Evolutionary conservation across 2,329 filamentous ascomycete species (phyloP).

Genomic region (Colletotrichum sp.): DNA sequence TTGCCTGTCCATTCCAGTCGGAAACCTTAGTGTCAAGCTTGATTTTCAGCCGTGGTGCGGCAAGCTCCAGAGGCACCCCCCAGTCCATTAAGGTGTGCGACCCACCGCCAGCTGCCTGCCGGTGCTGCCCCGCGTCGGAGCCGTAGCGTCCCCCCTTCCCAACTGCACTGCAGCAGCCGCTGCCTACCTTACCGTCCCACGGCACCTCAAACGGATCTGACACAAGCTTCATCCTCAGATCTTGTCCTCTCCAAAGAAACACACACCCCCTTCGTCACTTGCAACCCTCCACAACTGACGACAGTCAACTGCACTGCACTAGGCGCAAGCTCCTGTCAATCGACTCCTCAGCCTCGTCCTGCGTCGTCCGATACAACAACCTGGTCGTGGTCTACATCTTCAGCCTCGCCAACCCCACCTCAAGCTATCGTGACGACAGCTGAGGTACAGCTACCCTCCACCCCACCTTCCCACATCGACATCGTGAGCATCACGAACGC

Average conservation of each 20-base stretch:
- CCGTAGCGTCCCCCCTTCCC: neutral
- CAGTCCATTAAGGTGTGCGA: neutral
- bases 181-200: neutral
- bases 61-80: neutral
- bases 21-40: neutral
- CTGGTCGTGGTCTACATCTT: neutral
- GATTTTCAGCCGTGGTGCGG: neutral
- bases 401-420: slow-evolving; percentile 16
- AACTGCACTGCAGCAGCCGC: slow-evolving; percentile 1
- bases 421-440: neutral
- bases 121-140: neutral
- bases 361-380: neutral
- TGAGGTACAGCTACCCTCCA: neutral
- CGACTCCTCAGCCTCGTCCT: neutral
- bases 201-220: slow-evolving; percentile 30
- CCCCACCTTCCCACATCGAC: neutral
- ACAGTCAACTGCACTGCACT: neutral
- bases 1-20: neutral
- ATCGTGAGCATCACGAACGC: neutral
- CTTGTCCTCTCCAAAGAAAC: neutral
- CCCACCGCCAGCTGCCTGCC: neutral
- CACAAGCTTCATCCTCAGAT: slow-evolving; percentile 22
- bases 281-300: neutral
- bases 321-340: neutral
- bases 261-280: neutral